Percentiles rank a stretch among this genome's conserved stretches.
Evolutionary conservation across 306 rosid species (phyloP).

Genomic region (Dryas alaskensis): DNA sequence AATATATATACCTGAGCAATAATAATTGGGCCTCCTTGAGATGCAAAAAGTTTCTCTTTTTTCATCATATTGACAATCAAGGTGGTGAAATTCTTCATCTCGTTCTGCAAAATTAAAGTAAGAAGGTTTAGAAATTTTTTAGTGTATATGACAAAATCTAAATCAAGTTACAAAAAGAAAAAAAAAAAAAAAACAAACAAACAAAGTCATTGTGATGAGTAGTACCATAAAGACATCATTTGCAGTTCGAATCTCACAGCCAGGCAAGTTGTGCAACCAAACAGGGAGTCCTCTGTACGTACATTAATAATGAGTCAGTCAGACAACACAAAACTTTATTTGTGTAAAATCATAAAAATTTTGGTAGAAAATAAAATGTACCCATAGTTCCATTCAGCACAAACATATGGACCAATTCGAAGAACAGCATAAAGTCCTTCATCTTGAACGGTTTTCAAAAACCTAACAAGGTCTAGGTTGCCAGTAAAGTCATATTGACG

Average conservation of each 20-base stretch:
- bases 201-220: neutral
- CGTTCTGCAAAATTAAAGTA: constrained; percentile 28
- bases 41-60: constrained; percentile 53
- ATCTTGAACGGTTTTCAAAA: constrained; percentile 47
- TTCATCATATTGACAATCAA: constrained; percentile 47
- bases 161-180: too few species aligned
- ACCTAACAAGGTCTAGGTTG: constrained; percentile 39
- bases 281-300: constrained; percentile 47
- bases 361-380: neutral
- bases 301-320: neutral
- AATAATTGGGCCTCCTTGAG: constrained; percentile 57
- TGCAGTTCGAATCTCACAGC: constrained; percentile 40
- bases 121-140: neutral
- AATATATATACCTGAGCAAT: constrained; percentile 43
- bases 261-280: constrained; percentile 59
- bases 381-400: constrained; percentile 71
- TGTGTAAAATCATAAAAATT: too few species aligned
- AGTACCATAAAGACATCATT: constrained; percentile 49
- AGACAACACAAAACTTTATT: too few species aligned
- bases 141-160: neutral
- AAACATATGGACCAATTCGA: constrained; percentile 67
- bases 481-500: constrained; percentile 45
- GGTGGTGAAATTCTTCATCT: constrained; percentile 55
- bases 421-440: constrained; percentile 54
- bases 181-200: too few species aligned